Base-by-base conservation (phyloP, 169 alveolate species). In the Cryptosporidium sp. region DNA sequence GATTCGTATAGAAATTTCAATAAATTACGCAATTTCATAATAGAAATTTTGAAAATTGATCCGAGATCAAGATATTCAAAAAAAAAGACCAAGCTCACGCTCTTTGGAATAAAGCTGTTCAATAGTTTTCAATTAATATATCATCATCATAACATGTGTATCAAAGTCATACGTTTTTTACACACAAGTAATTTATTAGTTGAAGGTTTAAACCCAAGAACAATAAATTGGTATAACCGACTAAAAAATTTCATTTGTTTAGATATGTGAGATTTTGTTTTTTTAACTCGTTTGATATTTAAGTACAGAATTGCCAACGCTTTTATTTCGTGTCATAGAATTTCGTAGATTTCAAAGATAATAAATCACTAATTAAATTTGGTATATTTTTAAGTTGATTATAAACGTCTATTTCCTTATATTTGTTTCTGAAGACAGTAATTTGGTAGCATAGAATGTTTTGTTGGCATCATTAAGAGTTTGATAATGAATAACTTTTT, bases 1-100 rank as follows among this genome's bases (percentile, higher is more conserved):
- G 42, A 10, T 23, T 14, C 62, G 0, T 14, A 16, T 44, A 69
- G 0, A n/a, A 33, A 69, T 69, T 45, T 33, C 16, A 72, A 29
- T 52, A 72, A 72, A 21, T 29, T 72, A 52, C 21, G 21, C 21
- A 29, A n/a, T 52, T 73, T 73, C 31, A 73, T 73, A 21, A 23
- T 60, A n/a, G 42, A 73, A 58, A 56, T 37, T 12, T 56, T 73
- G 56, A 51, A 23, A 10, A 56, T 56, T 29, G 70, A 73, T 26
- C 68, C 86, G 9, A 31, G 70, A 53, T 73, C 56, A 4, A 73
- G 86, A 33, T 52, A 73, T 52, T 73, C 86, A 12, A 73, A 73
- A 23, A 51, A 33, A 29, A 73, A 73, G 33, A 7, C 14, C 35
- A 21, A 33, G 29, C 68, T 52, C 31, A 53, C 29, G 3, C 58